A percentile compares a stretch with the other conserved stretches of the same genome.
Evolutionary conservation across 805 yeast genomes (phyloP).

Genomic region (Candida khao-thaluensis): DNA sequence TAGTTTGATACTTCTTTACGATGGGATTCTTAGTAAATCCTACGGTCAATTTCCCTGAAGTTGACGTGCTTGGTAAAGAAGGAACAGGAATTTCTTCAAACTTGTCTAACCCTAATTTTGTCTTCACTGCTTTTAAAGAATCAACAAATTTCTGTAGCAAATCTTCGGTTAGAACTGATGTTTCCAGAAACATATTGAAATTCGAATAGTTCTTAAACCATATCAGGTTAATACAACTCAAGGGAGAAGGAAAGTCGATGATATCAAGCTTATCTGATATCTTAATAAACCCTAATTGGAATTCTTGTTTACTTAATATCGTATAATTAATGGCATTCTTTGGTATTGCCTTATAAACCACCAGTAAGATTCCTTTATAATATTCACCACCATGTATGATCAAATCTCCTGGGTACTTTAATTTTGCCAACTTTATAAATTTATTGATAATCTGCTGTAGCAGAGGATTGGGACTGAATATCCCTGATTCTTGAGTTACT

Average conservation of each 20-base stretch:
- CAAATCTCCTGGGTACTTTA: conserved; percentile 27
- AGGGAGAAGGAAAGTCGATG: conserved; percentile 3
- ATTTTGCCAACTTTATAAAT: neutral
- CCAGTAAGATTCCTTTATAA: conserved; percentile 20
- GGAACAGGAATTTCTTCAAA: conserved; percentile 1
- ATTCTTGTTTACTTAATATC: conserved; percentile 24
- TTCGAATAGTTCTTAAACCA: conserved; percentile 22
- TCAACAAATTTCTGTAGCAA: conserved; percentile 17
- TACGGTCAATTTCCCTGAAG: conserved; percentile 9
- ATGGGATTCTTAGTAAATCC: conserved; percentile 20
- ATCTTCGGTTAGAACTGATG: conserved; percentile 3
- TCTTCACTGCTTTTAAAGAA: conserved; percentile 15
- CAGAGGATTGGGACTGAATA: neutral
- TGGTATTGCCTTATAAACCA: conserved; percentile 27
- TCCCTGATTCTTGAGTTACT: conserved; percentile 10
- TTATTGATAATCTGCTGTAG: neutral
- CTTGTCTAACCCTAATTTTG: conserved; percentile 2
- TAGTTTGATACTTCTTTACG: conserved; percentile 22
- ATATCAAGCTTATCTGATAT: conserved; percentile 9
- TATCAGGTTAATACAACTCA: conserved; percentile 21
- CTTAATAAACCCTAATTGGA: conserved; percentile 25
- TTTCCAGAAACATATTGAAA: conserved; percentile 22
- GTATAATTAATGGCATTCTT: conserved; percentile 27
- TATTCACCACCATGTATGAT: conserved; percentile 24
- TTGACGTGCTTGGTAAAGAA: neutral